phyloP scores from a whole-genome alignment of 345 rosid species.

The Aurinia saxatilis region DNA sequence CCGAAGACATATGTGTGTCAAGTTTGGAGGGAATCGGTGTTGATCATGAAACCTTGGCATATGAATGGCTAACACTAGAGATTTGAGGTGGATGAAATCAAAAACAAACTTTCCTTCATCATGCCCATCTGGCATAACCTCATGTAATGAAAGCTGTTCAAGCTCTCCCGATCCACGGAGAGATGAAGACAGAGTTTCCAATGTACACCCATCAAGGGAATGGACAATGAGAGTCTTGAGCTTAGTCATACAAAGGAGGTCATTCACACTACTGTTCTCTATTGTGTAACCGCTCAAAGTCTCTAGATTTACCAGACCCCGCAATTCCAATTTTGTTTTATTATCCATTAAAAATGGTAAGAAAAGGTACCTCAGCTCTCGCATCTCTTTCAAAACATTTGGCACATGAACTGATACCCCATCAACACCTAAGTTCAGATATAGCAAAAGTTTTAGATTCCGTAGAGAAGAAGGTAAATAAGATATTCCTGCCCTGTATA shows the following conservation, averaged over 20 bases:
- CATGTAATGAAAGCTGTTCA: background rate
- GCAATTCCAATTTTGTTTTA: background rate
- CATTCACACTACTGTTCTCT: background rate
- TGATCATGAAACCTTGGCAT: too few relatives aligned
- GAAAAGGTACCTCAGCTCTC: background rate
- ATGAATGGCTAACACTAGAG: too few relatives aligned
- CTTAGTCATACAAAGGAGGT: background rate
- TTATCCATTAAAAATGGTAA: background rate
- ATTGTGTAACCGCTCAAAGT: background rate
- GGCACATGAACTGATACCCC: background rate
- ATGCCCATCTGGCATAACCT: too few relatives aligned
- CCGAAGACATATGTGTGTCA: too few relatives aligned
- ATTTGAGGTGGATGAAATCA: too few relatives aligned
- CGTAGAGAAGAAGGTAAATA: constrained; percentile 8
- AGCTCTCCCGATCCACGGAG: background rate
- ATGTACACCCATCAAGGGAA: background rate
- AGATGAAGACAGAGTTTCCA: constrained; percentile 1
- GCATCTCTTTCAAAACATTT: constrained; percentile 9
- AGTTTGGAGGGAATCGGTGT: too few relatives aligned
- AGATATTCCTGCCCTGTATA: background rate
- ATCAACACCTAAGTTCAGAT: background rate
- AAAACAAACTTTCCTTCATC: too few relatives aligned
- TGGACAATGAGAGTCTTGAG: background rate
- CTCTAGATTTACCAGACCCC: constrained; percentile 7
- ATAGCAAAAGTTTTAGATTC: background rate